Evolutionary conservation across 2,329 filamentous ascomycete genomes (phyloP), one percentile per base, ranked within the genome.

Genomic region (Emericellopsis atlantica): DNA sequence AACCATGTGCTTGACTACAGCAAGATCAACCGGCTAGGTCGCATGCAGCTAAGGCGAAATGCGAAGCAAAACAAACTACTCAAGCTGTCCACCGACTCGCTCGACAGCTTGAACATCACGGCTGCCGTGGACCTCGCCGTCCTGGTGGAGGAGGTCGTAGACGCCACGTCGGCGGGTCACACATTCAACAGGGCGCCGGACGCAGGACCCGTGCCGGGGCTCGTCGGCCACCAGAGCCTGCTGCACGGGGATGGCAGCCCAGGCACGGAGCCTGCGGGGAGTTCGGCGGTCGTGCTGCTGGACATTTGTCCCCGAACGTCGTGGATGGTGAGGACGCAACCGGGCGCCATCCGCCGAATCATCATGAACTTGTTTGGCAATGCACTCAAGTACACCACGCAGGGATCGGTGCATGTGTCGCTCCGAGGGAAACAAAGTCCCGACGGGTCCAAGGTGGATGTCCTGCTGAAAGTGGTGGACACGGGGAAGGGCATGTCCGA

Each of bases 311-410:
- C 48, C 46, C 62, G 16, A 50, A 61, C 39, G 45, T 61, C 48
- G 15, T 78, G 74, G 74, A 53, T 61, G 14, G 72, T 77, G 40
- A 59, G 63, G 4, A 67, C 71, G 3, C 69, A 79, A 37, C 67
- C 72, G 1, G 74, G 74, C 4, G 61, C 60, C 1, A 49, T 65
- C 7, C 56, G 63, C n/a, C 62, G 74, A 7, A 69, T 80, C 37
- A 64, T 79, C 37, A 77, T 79, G 73, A 80, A 80, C 42, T 49
- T 80, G 1, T 71, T 79, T 34, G 72, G 72, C 8, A 81, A 81
- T 48, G 67, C 76, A 0, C 61, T 80, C 49, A 81, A 80, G 51
- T 81, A 79, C 43, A 80, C 74, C 0, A 60, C 64, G 2, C 51
- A 57, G 1, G 75, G 75, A 4, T 69, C 60, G 40, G 65, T 79